Evolutionary conservation across 805 yeast species (phyloP).

Genomic region (Candida tibetensis): DNA sequence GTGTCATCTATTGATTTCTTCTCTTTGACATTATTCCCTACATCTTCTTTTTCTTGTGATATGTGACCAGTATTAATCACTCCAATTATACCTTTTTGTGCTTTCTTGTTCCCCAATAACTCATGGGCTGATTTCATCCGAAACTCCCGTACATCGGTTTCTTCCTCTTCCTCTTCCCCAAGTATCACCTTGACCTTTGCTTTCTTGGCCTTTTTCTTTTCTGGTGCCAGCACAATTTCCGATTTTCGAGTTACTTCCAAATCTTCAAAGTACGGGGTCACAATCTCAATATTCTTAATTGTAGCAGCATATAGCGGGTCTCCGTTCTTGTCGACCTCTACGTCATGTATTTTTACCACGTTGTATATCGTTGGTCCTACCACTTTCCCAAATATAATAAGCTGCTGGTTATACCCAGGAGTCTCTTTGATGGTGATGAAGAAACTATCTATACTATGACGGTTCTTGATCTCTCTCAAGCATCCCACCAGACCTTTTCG

Average conservation of each 20-base stretch:
- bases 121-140: slow-evolving; percentile 46
- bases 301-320: slow-evolving; percentile 53
- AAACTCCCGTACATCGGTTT: slow-evolving; percentile 27
- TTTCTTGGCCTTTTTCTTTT: slow-evolving; percentile 13
- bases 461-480: slow-evolving; percentile 32
- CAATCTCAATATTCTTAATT: slow-evolving; percentile 40
- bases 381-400: slow-evolving; percentile 52
- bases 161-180: slow-evolving; percentile 37
- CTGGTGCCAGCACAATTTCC: slow-evolving; percentile 9
- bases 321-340: slow-evolving; percentile 41
- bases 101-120: slow-evolving; percentile 9
- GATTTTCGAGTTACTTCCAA: slow-evolving; percentile 16
- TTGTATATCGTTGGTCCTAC: slow-evolving; percentile 55
- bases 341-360: slow-evolving; percentile 47
- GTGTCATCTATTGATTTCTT: background rate
- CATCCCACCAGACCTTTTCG: slow-evolving; percentile 57
- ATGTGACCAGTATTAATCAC: slow-evolving; percentile 5
- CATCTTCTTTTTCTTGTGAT: slow-evolving; percentile 6
- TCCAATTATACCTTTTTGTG: slow-evolving; percentile 4
- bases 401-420: slow-evolving; percentile 44
- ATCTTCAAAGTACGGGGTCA: slow-evolving; percentile 50
- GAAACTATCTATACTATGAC: slow-evolving; percentile 25
- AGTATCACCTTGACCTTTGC: slow-evolving; percentile 27
- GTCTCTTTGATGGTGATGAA: slow-evolving; percentile 46
- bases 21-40: background rate